These are phyloP conservation scores for Rubroboletus pulcherrimus DNA, from an alignment of 768 basidiomycete genomes.

Conservation along the genomic window DNA sequence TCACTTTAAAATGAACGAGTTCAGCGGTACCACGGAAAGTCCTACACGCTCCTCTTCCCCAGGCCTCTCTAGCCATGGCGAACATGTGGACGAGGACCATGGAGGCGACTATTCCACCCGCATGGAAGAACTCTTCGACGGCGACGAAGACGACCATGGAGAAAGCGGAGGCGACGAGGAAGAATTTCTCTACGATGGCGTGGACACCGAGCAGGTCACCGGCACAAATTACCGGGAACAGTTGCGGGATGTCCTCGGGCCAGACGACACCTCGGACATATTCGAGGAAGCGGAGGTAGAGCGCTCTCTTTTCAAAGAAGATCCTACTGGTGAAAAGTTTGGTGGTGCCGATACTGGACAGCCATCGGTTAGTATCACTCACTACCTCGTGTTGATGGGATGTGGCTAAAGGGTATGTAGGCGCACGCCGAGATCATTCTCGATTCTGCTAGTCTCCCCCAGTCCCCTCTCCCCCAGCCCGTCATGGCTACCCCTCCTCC, in stretches of 20 bases:
- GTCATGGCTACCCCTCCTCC: slow-evolving; percentile 38
- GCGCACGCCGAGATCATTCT: slow-evolving; percentile 37
- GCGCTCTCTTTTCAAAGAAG: slow-evolving; percentile 41
- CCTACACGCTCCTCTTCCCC: slow-evolving; percentile 7
- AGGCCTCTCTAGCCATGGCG: slow-evolving; percentile 16
- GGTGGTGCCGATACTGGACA: slow-evolving; percentile 20
- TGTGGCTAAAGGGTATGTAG: slow-evolving; percentile 26
- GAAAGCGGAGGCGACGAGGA: slow-evolving; percentile 53
- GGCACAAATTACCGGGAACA: slow-evolving; percentile 60
- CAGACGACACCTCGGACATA: slow-evolving; percentile 52
- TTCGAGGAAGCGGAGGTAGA: slow-evolving; percentile 46
- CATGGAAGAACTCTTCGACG: slow-evolving; percentile 32
- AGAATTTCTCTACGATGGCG: slow-evolving; percentile 69
- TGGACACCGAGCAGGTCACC: slow-evolving; percentile 49
- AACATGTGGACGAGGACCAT: slow-evolving; percentile 22
- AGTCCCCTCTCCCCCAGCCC: slow-evolving; percentile 33
- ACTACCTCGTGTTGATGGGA: slow-evolving; percentile 16
- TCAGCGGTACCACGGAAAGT: background rate
- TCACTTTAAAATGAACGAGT: slow-evolving; percentile 9
- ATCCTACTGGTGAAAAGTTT: slow-evolving; percentile 31
- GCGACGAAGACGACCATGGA: slow-evolving; percentile 41
- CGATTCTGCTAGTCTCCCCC: slow-evolving; percentile 38
- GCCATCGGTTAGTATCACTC: slow-evolving; percentile 31
- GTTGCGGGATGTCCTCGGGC: slow-evolving; percentile 68
- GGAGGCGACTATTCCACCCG: slow-evolving; percentile 24